Evolutionary conservation across 805 yeast species (phyloP), one percentile per base, ranked within the genome.

Genomic region (Candida quercuum): DNA sequence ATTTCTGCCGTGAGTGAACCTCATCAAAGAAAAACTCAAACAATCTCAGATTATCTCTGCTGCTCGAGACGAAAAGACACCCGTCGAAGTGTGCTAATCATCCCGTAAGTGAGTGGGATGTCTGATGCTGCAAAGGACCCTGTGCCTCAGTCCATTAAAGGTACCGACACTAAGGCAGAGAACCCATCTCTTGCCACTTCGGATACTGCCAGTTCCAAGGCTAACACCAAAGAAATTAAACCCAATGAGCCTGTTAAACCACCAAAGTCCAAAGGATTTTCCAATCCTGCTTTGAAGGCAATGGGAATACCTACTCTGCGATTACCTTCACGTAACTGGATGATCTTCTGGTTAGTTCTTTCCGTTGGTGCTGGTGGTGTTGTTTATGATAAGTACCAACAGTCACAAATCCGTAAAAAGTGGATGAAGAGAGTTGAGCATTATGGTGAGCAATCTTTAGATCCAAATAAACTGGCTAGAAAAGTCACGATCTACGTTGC

Each of bases 301-400:
- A 75, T 91, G 85, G 98, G 98, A 0, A 73, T 91, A 33, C 86
- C 87, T 5, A 63, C 81, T 12, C 49, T 88, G 17, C 73, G 81
- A 27, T 64, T 93, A 12, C 99, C 99, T 0, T 81, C 95, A 1
- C 70, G 96, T 45, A 93, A 91, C 64, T 91, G 98, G 99, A 61
- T 76, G 67, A 85, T 88, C 26, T 93, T 93, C 61, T 83, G 95
- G 85, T 56, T 80, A 0, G 76, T 85, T 7, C 57, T 84, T 2
- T 77, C 80, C 2, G 62, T 71, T 2, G 63, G 83, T 26, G 69
- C 84, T 2, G 91, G 95, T n/a, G 86, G 91, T 11, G 71, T 79
- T 22, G 72, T 72, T 13, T 88, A 86, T 61, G 99, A 93, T 60
- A 80, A 81, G 47, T 67, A 74, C 41, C 72, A 86, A 57, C 93